phyloP scores from a whole-genome alignment of 805 yeast species.

The Candida khao-thaluensis region DNA sequence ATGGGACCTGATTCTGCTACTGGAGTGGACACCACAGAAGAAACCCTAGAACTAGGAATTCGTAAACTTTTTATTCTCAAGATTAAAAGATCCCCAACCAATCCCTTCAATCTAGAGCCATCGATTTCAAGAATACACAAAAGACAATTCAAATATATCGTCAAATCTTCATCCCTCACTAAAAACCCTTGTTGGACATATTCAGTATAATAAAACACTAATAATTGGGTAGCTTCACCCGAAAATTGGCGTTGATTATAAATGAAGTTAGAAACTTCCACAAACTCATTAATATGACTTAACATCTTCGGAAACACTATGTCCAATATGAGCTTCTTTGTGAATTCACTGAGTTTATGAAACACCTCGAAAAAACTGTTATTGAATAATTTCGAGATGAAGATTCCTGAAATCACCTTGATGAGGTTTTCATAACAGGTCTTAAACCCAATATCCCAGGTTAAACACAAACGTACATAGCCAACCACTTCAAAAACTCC shows the following conservation, averaged over 20 bases:
- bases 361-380: conserved; percentile 24
- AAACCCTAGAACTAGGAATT: background rate
- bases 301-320: conserved; percentile 36
- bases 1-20: no score
- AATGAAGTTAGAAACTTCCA: conserved; percentile 32
- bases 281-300: conserved; percentile 34
- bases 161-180: conserved; percentile 22
- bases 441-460: conserved; percentile 22
- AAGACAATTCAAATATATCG: conserved; percentile 27
- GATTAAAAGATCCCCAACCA: conserved; percentile 28
- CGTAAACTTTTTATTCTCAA: conserved; percentile 22
- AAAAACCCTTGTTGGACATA: conserved; percentile 29
- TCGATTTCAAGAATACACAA: conserved; percentile 30
- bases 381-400: conserved; percentile 30
- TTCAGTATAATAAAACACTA: conserved; percentile 27
- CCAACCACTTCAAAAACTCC: conserved; percentile 40
- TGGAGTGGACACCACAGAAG: background rate
- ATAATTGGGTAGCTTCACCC: conserved; percentile 23
- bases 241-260: conserved; percentile 33
- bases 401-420: conserved; percentile 33
- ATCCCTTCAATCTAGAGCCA: conserved; percentile 17
- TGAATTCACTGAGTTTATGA: conserved; percentile 31
- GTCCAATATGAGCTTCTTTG: conserved; percentile 33
- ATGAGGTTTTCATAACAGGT: conserved; percentile 26
- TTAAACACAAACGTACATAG: conserved; percentile 26